Percentiles rank a stretch among this genome's conserved stretches.
Evolutionary conservation across 2,329 filamentous ascomycete species (phyloP).

Genomic region (Fragosphaeria purpurea): DNA sequence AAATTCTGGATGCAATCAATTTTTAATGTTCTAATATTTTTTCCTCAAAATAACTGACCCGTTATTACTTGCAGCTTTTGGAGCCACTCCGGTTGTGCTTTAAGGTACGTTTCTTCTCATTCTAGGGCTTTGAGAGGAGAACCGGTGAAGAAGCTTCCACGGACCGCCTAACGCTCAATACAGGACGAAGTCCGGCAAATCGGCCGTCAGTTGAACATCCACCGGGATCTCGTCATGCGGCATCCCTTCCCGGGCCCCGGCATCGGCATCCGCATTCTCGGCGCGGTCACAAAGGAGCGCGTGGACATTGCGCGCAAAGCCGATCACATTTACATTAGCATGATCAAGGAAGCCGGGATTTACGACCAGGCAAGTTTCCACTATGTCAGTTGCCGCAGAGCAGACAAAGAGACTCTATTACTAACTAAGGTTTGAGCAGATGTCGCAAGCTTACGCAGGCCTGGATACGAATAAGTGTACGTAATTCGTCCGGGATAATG

Average conservation of each 20-base stretch:
- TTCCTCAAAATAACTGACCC: background rate
- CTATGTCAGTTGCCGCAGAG: too few relatives aligned
- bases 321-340: slow-evolving; percentile 67
- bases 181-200: slow-evolving; percentile 55
- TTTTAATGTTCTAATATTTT: background rate
- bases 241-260: slow-evolving; percentile 34
- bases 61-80: slow-evolving; percentile 50
- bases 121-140: too few relatives aligned
- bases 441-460: slow-evolving; percentile 38
- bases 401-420: slow-evolving; percentile 1
- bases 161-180: too few relatives aligned
- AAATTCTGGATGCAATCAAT: too few relatives aligned
- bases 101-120: slow-evolving; percentile 33
- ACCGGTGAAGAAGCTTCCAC: too few relatives aligned
- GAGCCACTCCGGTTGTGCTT: slow-evolving; percentile 73
- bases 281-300: slow-evolving; percentile 71
- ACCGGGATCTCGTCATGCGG: slow-evolving; percentile 65
- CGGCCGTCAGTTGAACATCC: slow-evolving; percentile 60
- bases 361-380: slow-evolving; percentile 45
- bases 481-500: too few relatives aligned
- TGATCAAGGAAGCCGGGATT: slow-evolving; percentile 61
- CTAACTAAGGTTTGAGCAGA: slow-evolving; percentile 15
- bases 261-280: slow-evolving; percentile 70
- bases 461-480: slow-evolving; percentile 30
- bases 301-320: slow-evolving; percentile 71